Percentiles rank a stretch among this genome's conserved stretches.
Evolutionary conservation across 768 basidiomycete genomes (phyloP).

Genomic region (Trametes coccinea): DNA sequence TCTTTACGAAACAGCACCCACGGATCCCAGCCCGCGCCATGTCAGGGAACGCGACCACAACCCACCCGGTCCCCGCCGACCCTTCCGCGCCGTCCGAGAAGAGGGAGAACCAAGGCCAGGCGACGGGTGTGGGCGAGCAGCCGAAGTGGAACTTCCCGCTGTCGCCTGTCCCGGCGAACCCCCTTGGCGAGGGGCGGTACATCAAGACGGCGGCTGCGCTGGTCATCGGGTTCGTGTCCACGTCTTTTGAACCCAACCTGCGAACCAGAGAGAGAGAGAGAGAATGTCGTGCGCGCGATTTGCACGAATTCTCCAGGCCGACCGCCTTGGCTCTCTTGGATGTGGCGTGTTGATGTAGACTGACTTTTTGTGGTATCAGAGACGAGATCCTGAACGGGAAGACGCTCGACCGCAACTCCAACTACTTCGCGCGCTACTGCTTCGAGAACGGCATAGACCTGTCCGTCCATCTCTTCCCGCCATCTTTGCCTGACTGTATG

Average conservation of each 20-base stretch:
- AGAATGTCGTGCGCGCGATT: too few species aligned
- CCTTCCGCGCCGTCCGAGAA: not conserved
- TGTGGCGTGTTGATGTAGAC: not conserved
- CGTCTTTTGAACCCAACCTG: not conserved
- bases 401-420: slow-evolving; percentile 80
- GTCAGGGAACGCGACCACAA: not conserved
- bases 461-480: slow-evolving; percentile 37
- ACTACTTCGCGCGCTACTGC: slow-evolving; percentile 85
- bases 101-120: not conserved
- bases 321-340: not conserved
- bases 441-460: slow-evolving; percentile 86
- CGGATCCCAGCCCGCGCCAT: not conserved
- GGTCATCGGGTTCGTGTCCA: slow-evolving; percentile 63
- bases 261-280: too few species aligned
- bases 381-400: slow-evolving; percentile 94
- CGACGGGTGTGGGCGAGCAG: not conserved
- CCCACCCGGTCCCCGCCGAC: not conserved
- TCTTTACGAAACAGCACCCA: too few species aligned
- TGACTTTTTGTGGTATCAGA: slow-evolving; percentile 37
- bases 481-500: not conserved
- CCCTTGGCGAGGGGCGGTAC: slow-evolving; percentile 65
- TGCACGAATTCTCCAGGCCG: too few species aligned
- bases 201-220: slow-evolving; percentile 76
- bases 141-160: slow-evolving; percentile 43
- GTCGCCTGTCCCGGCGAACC: slow-evolving; percentile 63